A percentile compares a stretch with the other conserved stretches of the same genome.
Evolutionary conservation across 345 rosid species (phyloP).

Genomic region (Viola odorata): DNA sequence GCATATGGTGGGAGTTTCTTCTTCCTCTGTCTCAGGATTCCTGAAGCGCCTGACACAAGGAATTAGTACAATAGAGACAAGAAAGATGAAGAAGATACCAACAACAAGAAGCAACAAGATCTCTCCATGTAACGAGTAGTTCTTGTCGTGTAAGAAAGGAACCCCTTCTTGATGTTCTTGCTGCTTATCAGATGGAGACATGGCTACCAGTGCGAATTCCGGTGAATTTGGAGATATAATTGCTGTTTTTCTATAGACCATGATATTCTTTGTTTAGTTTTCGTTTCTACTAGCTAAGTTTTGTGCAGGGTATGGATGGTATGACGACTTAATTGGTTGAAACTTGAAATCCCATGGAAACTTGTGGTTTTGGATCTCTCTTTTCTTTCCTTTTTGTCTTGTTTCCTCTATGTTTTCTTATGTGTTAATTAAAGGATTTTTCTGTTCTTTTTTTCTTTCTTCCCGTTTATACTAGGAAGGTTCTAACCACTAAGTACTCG

Average conservation of each 20-base stretch:
- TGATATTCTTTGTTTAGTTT: not conserved
- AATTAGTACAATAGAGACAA: conserved; percentile 28
- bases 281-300: conserved; percentile 9
- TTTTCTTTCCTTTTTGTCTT: not conserved
- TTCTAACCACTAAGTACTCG: too few species aligned
- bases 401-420: not conserved
- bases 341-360: not conserved
- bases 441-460: too few species aligned
- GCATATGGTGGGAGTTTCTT: not conserved
- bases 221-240: not conserved
- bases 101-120: conserved; percentile 31
- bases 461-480: too few species aligned
- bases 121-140: conserved; percentile 44
- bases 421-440: too few species aligned
- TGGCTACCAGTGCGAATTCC: not conserved
- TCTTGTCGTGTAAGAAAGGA: conserved; percentile 26
- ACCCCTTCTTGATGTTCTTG: not conserved
- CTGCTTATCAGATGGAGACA: not conserved
- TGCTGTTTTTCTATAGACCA: too few species aligned
- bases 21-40: not conserved
- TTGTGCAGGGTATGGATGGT: not conserved
- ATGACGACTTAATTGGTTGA: not conserved
- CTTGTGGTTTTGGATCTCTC: too few species aligned
- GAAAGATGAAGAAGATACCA: conserved; percentile 31
- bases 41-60: conserved; percentile 31